Evolutionary conservation across 2,329 filamentous ascomycete species (phyloP).

Genomic region (Trichoderma hamatum): DNA sequence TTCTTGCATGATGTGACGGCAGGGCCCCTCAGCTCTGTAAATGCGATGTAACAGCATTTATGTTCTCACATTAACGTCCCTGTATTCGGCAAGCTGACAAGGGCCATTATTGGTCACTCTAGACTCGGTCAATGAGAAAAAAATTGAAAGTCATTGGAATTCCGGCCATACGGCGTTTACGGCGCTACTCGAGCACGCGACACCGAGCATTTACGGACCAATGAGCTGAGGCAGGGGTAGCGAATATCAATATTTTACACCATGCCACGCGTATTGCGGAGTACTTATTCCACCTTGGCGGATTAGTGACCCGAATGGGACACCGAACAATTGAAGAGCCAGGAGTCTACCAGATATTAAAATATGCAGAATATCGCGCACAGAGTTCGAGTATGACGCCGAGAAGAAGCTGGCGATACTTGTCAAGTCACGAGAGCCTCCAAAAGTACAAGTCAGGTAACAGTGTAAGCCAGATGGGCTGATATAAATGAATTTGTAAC

Average conservation of each 20-base stretch:
- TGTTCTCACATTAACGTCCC: not conserved
- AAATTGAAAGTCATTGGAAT: not conserved
- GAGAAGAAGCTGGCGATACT: not conserved
- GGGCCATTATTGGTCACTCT: not conserved
- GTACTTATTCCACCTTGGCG: not conserved
- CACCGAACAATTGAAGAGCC: not conserved
- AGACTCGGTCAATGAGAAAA: not conserved
- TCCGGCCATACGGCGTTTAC: too few species aligned
- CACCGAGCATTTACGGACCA: not conserved
- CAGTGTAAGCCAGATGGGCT: not conserved
- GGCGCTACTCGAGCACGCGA: too few species aligned
- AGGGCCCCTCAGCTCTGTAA: slow-evolving; percentile 1
- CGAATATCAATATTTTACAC: not conserved
- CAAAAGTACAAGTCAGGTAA: not conserved
- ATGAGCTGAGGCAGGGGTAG: not conserved
- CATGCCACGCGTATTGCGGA: not conserved
- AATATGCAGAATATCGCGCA: not conserved
- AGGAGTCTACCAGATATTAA: not conserved
- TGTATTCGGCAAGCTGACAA: not conserved
- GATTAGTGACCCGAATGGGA: not conserved
- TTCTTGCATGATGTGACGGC: not conserved
- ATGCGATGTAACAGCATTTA: not conserved
- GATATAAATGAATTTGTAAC: slow-evolving; percentile 12
- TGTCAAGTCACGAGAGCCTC: not conserved
- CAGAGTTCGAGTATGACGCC: not conserved